phyloP scores from a whole-genome alignment of 1,284 basidiomycete genomes.

The Anthracocystis panici-leucophaei region DNA sequence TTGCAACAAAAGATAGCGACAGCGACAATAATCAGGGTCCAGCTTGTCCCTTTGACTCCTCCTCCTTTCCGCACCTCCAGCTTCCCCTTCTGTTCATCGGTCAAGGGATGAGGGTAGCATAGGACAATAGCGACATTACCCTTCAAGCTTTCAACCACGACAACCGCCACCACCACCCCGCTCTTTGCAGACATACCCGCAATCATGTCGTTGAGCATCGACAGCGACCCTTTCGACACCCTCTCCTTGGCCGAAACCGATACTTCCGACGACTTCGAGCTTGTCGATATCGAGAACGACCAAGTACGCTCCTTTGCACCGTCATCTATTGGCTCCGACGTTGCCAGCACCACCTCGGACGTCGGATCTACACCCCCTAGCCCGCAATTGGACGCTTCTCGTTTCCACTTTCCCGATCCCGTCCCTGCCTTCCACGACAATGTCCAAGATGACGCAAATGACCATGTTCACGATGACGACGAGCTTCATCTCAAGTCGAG shows the following conservation, averaged over 20 bases:
- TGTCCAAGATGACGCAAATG: too few species aligned
- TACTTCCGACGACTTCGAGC: constrained; percentile 33
- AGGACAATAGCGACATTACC: not conserved
- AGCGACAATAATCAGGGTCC: constrained; percentile 13
- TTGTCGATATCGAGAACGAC: constrained; percentile 34
- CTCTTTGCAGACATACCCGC: not conserved
- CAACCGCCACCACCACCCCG: not conserved
- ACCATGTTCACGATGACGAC: not conserved
- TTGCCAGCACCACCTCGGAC: constrained; percentile 24
- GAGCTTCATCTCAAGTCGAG: constrained; percentile 18
- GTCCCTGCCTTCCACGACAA: constrained; percentile 18
- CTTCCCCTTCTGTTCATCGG: not conserved
- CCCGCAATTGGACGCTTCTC: constrained; percentile 27
- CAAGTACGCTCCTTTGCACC: constrained; percentile 13
- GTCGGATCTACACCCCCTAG: constrained; percentile 15
- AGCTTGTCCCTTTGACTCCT: not conserved
- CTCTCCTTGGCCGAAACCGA: constrained; percentile 31
- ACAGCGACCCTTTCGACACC: constrained; percentile 32
- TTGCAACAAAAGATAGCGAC: not conserved
- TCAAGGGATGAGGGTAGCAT: not conserved
- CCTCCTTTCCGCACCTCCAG: not conserved
- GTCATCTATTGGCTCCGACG: constrained; percentile 22
- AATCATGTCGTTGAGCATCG: constrained; percentile 34
- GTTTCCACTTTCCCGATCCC: constrained; percentile 43
- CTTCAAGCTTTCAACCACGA: not conserved